phyloP scores from a whole-genome alignment of 2,329 filamentous ascomycete species.

The Pseudocercospora musae region DNA sequence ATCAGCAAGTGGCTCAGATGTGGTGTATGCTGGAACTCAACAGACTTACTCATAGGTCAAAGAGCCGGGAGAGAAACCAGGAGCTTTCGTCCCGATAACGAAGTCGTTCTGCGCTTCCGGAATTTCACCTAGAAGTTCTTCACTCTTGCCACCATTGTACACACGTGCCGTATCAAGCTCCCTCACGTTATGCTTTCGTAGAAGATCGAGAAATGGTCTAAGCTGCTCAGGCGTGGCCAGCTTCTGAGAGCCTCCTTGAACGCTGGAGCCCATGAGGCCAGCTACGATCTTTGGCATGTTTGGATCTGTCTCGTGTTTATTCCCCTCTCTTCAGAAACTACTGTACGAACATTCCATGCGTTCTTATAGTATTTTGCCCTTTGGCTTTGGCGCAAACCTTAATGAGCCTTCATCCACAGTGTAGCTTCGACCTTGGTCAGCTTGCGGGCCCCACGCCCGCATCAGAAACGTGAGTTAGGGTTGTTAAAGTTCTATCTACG shows the following conservation, averaged over 20 bases:
- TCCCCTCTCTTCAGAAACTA: neutral
- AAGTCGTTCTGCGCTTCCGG: constrained; percentile 23
- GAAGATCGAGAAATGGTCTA: constrained; percentile 31
- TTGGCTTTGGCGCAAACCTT: neutral
- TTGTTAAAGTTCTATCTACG: too few relatives aligned
- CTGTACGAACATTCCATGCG: neutral
- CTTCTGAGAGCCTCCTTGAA: constrained; percentile 23
- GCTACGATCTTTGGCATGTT: constrained; percentile 31
- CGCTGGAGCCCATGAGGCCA: constrained; percentile 32
- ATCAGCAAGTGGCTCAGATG: neutral
- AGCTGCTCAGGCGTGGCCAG: constrained; percentile 22
- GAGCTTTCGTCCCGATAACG: constrained; percentile 30
- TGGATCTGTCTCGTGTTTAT: neutral
- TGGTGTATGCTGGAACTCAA: neutral
- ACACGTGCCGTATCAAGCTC: constrained; percentile 41
- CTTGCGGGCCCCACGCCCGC: constrained; percentile 1
- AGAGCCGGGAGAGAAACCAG: constrained; percentile 28
- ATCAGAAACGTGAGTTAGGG: too few relatives aligned
- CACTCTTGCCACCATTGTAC: constrained; percentile 39
- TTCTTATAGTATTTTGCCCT: neutral
- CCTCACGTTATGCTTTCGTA: constrained; percentile 33
- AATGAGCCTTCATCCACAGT: neutral
- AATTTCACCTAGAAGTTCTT: constrained; percentile 43
- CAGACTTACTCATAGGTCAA: constrained; percentile 20
- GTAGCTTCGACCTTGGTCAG: neutral